These are phyloP conservation scores for Lipomyces starkeyi DNA, from an alignment of 805 yeast species.

Conservation along the genomic window DNA sequence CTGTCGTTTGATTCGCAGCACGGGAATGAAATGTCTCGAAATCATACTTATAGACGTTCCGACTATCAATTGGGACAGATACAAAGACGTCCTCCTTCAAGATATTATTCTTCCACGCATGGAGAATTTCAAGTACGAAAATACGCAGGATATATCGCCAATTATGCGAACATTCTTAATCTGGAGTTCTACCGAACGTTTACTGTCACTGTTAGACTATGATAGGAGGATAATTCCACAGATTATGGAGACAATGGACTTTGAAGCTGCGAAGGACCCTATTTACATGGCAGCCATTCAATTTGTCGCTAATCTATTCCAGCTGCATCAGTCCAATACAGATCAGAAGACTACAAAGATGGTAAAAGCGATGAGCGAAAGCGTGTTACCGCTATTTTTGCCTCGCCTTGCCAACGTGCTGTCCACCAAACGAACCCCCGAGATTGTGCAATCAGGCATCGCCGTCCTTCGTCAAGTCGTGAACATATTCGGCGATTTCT, in stretches of 20 bases:
- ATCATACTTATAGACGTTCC: conserved; percentile 62
- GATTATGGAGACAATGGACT: conserved; percentile 62
- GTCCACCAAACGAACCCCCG: conserved; percentile 14
- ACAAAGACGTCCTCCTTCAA: conserved; percentile 58
- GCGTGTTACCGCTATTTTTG: conserved; percentile 16
- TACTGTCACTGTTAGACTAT: conserved; percentile 56
- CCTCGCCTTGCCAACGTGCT: conserved; percentile 26
- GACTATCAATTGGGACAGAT: conserved; percentile 58
- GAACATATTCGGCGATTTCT: conserved; percentile 1
- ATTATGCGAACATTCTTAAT: conserved; percentile 67
- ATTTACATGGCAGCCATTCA: conserved; percentile 71
- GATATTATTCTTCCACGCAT: conserved; percentile 69
- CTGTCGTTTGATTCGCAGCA: conserved; percentile 66
- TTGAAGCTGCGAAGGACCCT: conserved; percentile 65
- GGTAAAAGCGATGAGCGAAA: not conserved
- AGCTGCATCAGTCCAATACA: conserved; percentile 10
- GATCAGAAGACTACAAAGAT: not conserved
- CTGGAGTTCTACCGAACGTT: conserved; percentile 58
- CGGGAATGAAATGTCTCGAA: conserved; percentile 68
- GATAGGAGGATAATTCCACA: conserved; percentile 61
- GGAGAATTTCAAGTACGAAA: conserved; percentile 70
- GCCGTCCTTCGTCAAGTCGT: conserved; percentile 25
- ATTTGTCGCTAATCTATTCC: conserved; percentile 31
- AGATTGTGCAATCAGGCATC: conserved; percentile 21
- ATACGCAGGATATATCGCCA: conserved; percentile 82